Evolutionary conservation across 2,329 filamentous ascomycete species (phyloP), one percentile per base, ranked within the genome.

Genomic region (Penicillium expansum): DNA sequence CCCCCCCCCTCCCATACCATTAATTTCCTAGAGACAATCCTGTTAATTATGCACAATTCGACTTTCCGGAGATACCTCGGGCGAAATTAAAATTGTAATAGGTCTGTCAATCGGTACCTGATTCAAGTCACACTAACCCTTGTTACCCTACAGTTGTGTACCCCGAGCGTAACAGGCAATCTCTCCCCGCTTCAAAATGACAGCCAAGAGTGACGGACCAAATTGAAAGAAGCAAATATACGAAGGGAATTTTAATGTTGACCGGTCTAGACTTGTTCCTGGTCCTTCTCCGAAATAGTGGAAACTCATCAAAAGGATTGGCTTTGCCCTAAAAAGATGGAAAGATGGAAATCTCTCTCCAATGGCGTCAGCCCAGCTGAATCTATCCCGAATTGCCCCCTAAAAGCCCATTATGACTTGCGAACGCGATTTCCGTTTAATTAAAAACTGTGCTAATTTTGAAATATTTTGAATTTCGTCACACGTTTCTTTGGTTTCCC

Each of bases 251-350:
- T 67, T 55, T n/a, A 52, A 66, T 65, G 20, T 39, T 59, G 62
- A 63, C 64, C 43, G 49, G 59, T 62, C 64, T 67, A 65, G 59
- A 51, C 62, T 64, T 48, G 32, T 64, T 64, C 57, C 52, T 60
- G 60, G 58, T 58, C 47, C 44, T 57, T 39, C 62, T 59, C 63
- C 60, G 62, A 64, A 52, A 50, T 55, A 30, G 14, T 22, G 24
- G 43, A 39, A 49, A 37, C 33, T 38, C 44, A 37, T 43, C 49
- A 45, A 42, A 33, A 51, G 52, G 14, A 39, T 30, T 27, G 48
- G 27, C 32, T 24, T 29, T 50, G 35, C 18, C 29, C 48, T 54
- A 38, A 47, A 39, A 42, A 38, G 27, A 56, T 22, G 1, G 24
- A 37, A 44, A 51, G n/a, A n/a, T n/a, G n/a, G n/a, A n/a, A n/a